phyloP scores from a whole-genome alignment of 306 rosid species.

The Begonia loranthoides region DNA sequence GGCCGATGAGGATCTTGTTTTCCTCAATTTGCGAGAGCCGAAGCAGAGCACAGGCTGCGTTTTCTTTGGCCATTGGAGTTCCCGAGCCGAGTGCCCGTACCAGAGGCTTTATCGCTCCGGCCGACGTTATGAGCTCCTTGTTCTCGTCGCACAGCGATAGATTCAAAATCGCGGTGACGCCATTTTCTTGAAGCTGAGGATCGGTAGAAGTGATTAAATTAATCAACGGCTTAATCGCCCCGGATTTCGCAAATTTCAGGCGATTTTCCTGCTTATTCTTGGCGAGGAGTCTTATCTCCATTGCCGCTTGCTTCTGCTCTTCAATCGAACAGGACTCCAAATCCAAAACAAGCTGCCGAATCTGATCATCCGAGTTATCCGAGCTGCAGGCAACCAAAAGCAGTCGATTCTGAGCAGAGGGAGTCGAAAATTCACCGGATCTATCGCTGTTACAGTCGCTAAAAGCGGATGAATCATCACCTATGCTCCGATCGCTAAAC shows the following conservation, averaged over 20 bases:
- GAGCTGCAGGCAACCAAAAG: conserved; percentile 52
- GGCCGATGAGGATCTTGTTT: conserved; percentile 62
- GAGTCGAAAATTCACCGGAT: conserved; percentile 76
- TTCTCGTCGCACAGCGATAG: conserved; percentile 91
- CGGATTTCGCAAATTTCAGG: conserved; percentile 54
- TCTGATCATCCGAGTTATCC: conserved; percentile 72
- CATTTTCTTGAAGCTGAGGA: conserved; percentile 80
- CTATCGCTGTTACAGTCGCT: conserved; percentile 93
- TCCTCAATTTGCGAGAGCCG: conserved; percentile 70
- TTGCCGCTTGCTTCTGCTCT: conserved; percentile 84
- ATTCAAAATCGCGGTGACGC: conserved; percentile 88
- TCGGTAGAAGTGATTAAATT: conserved; percentile 54
- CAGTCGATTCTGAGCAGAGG: conserved; percentile 48
- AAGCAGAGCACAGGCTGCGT: conserved; percentile 83
- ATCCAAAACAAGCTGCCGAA: conserved; percentile 55
- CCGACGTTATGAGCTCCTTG: conserved; percentile 54
- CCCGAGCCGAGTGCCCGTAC: conserved; percentile 54
- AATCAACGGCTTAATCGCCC: conserved; percentile 71
- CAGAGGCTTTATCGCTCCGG: conserved; percentile 76
- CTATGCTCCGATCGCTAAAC: conserved; percentile 40
- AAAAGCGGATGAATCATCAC: conserved; percentile 56
- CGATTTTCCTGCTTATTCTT: conserved; percentile 82
- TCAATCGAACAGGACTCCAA: conserved; percentile 59
- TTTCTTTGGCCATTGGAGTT: conserved; percentile 71
- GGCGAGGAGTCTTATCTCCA: conserved; percentile 87